Evolutionary conservation across 768 basidiomycete species (phyloP).

Genomic region (Boletus rex-veris): DNA sequence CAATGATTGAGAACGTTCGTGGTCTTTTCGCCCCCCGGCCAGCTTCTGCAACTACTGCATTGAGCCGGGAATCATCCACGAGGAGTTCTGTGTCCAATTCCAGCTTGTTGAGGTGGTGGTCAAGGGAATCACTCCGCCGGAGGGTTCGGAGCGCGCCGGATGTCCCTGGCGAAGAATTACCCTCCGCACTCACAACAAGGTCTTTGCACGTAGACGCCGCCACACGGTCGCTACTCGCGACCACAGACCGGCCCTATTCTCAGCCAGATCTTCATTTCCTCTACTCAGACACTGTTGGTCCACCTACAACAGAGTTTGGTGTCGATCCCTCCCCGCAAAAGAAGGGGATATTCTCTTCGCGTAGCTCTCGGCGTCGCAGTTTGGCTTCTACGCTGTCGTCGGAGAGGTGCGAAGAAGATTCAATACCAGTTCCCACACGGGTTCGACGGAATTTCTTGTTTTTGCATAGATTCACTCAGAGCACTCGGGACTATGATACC

Average conservation of each 20-base stretch:
- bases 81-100: conserved; percentile 28
- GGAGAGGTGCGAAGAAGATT: conserved; percentile 13
- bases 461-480: conserved; percentile 33
- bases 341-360: conserved; percentile 14
- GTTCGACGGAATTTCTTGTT: conserved; percentile 35
- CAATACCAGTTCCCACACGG: conserved; percentile 17
- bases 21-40: conserved; percentile 55
- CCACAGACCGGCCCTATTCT: conserved; percentile 25
- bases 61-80: conserved; percentile 27
- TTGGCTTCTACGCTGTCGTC: conserved; percentile 15
- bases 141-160: conserved; percentile 53
- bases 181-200: conserved; percentile 22
- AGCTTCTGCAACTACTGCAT: conserved; percentile 35
- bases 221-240: conserved; percentile 8
- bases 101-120: conserved; percentile 47
- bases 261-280: conserved; percentile 30
- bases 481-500: conserved; percentile 9
- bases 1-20: conserved; percentile 61
- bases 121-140: conserved; percentile 45
- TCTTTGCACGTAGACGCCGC: conserved; percentile 21
- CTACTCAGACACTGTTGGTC: conserved; percentile 11
- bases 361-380: conserved; percentile 22
- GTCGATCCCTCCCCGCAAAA: conserved; percentile 8
- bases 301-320: conserved; percentile 25
- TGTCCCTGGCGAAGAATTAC: conserved; percentile 32